These are phyloP conservation scores for Blastobotrys raffinosifermentans DNA, from an alignment of 1,139 yeast species.

Conservation along the genomic window DNA sequence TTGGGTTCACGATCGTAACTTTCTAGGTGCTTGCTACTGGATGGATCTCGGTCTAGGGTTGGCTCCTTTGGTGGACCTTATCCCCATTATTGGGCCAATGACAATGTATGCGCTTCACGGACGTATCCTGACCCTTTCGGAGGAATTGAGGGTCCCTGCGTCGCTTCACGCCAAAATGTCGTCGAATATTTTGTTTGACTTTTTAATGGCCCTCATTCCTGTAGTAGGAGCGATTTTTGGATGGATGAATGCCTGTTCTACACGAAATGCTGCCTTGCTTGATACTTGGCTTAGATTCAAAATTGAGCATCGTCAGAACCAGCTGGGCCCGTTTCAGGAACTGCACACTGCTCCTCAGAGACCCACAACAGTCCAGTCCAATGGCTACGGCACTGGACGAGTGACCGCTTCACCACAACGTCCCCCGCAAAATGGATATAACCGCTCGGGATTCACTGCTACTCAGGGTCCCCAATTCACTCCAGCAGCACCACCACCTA, in stretches of 20 bases:
- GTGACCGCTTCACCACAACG: not conserved
- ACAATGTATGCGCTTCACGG: constrained; percentile 74
- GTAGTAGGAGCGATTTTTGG: constrained; percentile 66
- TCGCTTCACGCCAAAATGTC: constrained; percentile 61
- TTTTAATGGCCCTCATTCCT: constrained; percentile 72
- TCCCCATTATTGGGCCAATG: constrained; percentile 79
- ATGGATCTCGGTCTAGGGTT: constrained; percentile 73
- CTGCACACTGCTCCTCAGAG: constrained; percentile 10
- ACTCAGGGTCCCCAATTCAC: not conserved
- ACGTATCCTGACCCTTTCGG: constrained; percentile 55
- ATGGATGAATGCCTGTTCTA: constrained; percentile 83
- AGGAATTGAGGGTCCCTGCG: constrained; percentile 53
- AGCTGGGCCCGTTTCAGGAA: constrained; percentile 21
- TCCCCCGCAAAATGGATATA: too few species aligned
- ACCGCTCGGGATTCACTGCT: too few species aligned
- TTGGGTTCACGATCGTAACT: constrained; percentile 78
- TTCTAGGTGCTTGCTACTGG: constrained; percentile 70
- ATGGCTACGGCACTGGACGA: not conserved
- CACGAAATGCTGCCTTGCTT: constrained; percentile 76
- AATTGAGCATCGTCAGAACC: constrained; percentile 14
- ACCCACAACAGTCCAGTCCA: too few species aligned
- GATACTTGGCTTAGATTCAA: constrained; percentile 35
- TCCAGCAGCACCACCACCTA: not conserved
- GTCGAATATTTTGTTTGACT: constrained; percentile 66
- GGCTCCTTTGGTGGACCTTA: constrained; percentile 48